Evolutionary conservation across 352 stramenopile genomes (phyloP).

Genomic region (Blastocystis sp.): DNA sequence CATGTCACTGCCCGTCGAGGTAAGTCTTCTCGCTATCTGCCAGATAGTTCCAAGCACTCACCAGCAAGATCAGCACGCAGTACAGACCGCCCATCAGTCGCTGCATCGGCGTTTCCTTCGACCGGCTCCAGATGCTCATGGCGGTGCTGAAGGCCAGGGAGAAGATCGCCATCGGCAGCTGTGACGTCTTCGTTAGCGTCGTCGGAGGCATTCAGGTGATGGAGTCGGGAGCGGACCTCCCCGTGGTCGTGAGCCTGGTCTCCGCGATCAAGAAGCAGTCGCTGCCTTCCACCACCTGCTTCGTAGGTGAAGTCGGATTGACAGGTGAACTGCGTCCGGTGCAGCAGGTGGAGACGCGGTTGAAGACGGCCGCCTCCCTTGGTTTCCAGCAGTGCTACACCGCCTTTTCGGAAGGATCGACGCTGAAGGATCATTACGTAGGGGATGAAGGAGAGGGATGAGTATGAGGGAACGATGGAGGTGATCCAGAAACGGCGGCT

Average conservation of each 20-base stretch:
- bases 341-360: constrained; percentile 37
- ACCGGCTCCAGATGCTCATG: constrained; percentile 22
- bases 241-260: constrained; percentile 46
- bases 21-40: background rate
- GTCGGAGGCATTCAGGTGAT: constrained; percentile 43
- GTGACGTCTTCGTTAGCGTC: constrained; percentile 34
- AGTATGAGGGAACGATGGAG: constrained; percentile 1
- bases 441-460: background rate
- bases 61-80: constrained; percentile 36
- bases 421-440: constrained; percentile 26
- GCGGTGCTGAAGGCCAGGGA: constrained; percentile 22
- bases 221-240: constrained; percentile 17
- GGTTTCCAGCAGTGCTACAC: constrained; percentile 50
- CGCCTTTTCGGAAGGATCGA: background rate
- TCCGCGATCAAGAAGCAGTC: constrained; percentile 30
- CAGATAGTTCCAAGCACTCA: constrained; percentile 40
- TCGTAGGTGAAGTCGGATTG: constrained; percentile 50
- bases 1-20: constrained; percentile 20
- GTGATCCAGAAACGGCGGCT: constrained; percentile 13
- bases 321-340: constrained; percentile 29
- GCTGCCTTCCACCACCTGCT: constrained; percentile 5
- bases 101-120: constrained; percentile 32
- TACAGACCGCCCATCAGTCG: background rate
- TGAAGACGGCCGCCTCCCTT: constrained; percentile 29
- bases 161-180: background rate